Evolutionary conservation across 257 asterid species (phyloP).

Genomic region (Salvia miltiorrhiza): DNA sequence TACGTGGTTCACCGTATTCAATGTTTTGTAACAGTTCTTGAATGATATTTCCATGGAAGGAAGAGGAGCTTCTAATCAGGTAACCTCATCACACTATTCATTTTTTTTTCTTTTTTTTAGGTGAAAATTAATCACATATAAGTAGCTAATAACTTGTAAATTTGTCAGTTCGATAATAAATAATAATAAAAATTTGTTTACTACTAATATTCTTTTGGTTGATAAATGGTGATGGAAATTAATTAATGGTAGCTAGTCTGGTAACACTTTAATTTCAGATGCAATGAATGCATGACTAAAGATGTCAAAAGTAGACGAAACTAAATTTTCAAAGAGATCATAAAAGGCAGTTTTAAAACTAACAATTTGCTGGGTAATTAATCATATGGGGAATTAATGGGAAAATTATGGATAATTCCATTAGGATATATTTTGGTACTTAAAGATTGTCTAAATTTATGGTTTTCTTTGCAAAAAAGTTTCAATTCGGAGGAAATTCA

Average conservation of each 20-base stretch:
- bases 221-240: no score
- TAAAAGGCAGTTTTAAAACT: background rate
- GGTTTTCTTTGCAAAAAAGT: background rate
- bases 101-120: background rate
- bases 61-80: slow-evolving; percentile 30
- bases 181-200: no score
- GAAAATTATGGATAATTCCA: background rate
- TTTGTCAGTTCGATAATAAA: no score
- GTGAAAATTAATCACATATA: no score
- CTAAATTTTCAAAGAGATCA: background rate
- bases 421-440: background rate
- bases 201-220: no score
- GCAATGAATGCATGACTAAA: background rate
- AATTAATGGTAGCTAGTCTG: background rate
- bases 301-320: background rate
- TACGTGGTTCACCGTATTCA: background rate
- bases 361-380: background rate
- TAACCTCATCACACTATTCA: background rate
- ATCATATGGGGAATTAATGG: background rate
- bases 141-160: no score
- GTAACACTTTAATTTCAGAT: background rate
- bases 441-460: background rate
- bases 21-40: slow-evolving; percentile 23
- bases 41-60: slow-evolving; percentile 30
- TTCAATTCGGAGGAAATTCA: background rate